These are phyloP conservation scores for Penicillium sp. DNA, from an alignment of 2,329 filamentous ascomycete genomes.

Conservation along the genomic window DNA sequence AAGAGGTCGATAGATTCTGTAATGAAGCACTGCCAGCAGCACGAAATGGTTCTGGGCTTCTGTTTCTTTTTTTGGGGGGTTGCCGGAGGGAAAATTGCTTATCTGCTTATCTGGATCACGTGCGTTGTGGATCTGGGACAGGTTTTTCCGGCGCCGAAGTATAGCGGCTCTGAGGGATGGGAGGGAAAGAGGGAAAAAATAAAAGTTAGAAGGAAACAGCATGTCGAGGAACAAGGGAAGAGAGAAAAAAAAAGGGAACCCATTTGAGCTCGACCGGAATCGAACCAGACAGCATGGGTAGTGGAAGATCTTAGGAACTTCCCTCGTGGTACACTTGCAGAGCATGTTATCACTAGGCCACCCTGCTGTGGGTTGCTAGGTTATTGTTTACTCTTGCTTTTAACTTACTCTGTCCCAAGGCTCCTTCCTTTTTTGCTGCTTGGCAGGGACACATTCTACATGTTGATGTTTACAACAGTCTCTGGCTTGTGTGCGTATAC, in stretches of 20 bases:
- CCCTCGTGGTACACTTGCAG: not conserved
- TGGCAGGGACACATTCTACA: no score
- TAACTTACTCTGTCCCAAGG: not conserved
- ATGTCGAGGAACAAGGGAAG: no score
- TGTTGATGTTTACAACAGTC: no score
- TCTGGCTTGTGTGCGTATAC: no score
- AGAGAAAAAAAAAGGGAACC: no score
- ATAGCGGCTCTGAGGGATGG: not conserved
- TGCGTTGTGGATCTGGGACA: not conserved
- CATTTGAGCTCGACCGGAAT: not conserved
- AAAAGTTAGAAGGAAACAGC: no score
- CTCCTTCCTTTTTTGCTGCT: no score
- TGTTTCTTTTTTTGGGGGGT: constrained; percentile 6
- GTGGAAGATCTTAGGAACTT: constrained; percentile 3
- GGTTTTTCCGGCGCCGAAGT: constrained; percentile 8
- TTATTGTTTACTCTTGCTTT: not conserved
- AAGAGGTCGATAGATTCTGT: not conserved
- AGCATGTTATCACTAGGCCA: not conserved
- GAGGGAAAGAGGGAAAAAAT: no score
- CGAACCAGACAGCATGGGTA: not conserved
- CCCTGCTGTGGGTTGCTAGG: not conserved
- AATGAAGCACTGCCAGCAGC: constrained; percentile 22
- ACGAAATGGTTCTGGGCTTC: constrained; percentile 7
- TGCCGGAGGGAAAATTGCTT: constrained; percentile 14
- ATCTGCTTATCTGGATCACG: constrained; percentile 11